A percentile compares a stretch with the other conserved stretches of the same genome.
Evolutionary conservation across 1,284 basidiomycete species (phyloP).

Genomic region (Fistulinella cinereoalba): DNA sequence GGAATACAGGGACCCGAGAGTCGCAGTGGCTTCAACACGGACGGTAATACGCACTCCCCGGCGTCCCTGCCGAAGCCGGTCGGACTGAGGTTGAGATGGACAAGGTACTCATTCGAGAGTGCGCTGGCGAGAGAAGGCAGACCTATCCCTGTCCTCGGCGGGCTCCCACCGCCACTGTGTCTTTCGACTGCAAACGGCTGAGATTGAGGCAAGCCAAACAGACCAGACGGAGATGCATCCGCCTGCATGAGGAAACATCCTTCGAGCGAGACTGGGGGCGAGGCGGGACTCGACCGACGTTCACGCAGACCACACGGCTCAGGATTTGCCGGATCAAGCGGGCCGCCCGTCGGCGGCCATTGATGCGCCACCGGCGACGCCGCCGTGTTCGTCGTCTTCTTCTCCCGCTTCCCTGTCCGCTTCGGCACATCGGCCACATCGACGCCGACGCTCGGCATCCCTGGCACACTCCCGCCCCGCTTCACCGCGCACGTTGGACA

Average conservation of each 20-base stretch:
- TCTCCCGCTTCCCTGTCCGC: neutral
- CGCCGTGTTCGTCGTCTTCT: neutral
- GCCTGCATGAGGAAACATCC: too few species aligned
- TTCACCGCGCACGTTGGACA: conserved; percentile 66
- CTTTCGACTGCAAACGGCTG: too few species aligned
- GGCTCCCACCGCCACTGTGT: too few species aligned
- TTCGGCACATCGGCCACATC: neutral
- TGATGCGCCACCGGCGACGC: neutral
- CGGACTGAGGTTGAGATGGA: conserved; percentile 12
- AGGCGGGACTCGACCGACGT: neutral
- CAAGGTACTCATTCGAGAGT: conserved; percentile 17
- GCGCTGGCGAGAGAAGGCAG: conserved; percentile 22
- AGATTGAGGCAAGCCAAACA: conserved; percentile 1
- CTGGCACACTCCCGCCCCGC: conserved; percentile 29
- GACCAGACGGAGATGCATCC: neutral
- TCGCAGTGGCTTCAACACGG: conserved; percentile 19
- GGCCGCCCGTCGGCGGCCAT: conserved; percentile 28
- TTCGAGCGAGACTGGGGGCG: too few species aligned
- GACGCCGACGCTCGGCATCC: neutral
- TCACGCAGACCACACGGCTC: conserved; percentile 3
- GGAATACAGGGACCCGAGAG: conserved; percentile 10
- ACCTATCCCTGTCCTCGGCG: neutral
- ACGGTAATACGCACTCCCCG: conserved; percentile 16
- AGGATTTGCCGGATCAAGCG: conserved; percentile 25
- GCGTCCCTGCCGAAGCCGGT: conserved; percentile 1